Evolutionary conservation across 257 asterid genomes (phyloP).

Genomic region (Primulina tabacum): DNA sequence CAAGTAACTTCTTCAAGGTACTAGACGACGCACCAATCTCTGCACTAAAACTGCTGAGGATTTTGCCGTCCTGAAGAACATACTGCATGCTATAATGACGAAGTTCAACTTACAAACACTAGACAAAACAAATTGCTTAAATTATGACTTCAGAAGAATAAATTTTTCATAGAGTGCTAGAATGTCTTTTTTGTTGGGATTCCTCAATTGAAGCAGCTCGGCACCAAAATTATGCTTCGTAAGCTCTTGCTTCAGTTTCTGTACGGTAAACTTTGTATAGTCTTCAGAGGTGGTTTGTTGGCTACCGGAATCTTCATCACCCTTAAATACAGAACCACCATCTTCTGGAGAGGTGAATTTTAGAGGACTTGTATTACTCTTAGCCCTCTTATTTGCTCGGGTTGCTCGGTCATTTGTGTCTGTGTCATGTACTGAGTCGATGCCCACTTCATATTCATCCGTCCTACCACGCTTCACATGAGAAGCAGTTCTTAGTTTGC

Average conservation of each 20-base stretch:
- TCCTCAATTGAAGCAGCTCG: constrained; percentile 65
- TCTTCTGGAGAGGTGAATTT: constrained; percentile 63
- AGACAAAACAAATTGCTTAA: neutral
- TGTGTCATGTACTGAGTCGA: constrained; percentile 63
- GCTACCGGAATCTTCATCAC: constrained; percentile 59
- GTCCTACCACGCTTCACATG: constrained; percentile 73
- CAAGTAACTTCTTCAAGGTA: constrained; percentile 6
- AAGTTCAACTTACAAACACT: constrained; percentile 8
- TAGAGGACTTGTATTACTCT: constrained; percentile 69
- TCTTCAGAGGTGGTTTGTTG: constrained; percentile 58
- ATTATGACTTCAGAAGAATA: constrained; percentile 47
- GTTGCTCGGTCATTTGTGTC: constrained; percentile 43
- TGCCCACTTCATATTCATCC: constrained; percentile 71
- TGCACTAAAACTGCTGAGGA: constrained; percentile 9
- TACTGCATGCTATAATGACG: constrained; percentile 16
- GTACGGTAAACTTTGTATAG: constrained; percentile 60
- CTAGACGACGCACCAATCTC: constrained; percentile 7
- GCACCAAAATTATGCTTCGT: constrained; percentile 67
- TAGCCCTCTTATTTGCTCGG: constrained; percentile 71
- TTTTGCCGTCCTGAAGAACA: constrained; percentile 8
- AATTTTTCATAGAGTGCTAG: constrained; percentile 69
- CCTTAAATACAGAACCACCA: constrained; percentile 78
- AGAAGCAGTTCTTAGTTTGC: constrained; percentile 61
- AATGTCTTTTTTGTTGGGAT: constrained; percentile 63
- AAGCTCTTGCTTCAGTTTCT: constrained; percentile 70